Percentiles rank a stretch among this genome's conserved stretches.
Evolutionary conservation across 768 basidiomycete species (phyloP).

Genomic region (Phylloporus sp.): DNA sequence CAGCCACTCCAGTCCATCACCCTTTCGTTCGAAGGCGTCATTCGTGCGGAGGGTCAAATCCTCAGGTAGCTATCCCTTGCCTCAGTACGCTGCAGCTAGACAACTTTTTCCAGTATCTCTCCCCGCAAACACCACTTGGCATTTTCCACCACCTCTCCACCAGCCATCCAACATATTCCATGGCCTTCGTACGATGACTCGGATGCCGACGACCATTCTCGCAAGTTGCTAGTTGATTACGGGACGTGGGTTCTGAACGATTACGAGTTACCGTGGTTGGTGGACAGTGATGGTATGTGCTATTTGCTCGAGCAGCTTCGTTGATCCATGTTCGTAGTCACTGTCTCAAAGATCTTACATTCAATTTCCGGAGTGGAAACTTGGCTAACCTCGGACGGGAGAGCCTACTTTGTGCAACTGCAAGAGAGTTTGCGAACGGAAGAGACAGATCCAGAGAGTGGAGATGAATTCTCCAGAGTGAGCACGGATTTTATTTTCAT

Average conservation of each 20-base stretch:
- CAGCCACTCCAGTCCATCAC: conserved; percentile 62
- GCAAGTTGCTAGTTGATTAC: conserved; percentile 41
- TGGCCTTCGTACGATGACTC: conserved; percentile 61
- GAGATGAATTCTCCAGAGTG: conserved; percentile 52
- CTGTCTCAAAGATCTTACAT: conserved; percentile 59
- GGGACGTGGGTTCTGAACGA: conserved; percentile 72
- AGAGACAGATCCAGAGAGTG: conserved; percentile 18
- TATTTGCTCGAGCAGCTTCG: not conserved
- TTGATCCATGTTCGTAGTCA: conserved; percentile 40
- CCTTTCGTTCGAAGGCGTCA: conserved; percentile 76
- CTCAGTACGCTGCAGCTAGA: not conserved
- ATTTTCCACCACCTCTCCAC: conserved; percentile 72
- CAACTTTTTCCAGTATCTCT: conserved; percentile 52
- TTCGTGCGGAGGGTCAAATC: conserved; percentile 71
- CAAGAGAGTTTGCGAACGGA: conserved; percentile 35
- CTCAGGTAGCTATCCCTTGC: conserved; percentile 48
- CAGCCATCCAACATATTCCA: conserved; percentile 78
- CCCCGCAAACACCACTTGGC: conserved; percentile 65
- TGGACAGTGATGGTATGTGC: conserved; percentile 64
- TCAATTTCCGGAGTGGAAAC: conserved; percentile 63
- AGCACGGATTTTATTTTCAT: conserved; percentile 9
- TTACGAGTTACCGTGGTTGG: conserved; percentile 67
- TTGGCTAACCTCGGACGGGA: conserved; percentile 84
- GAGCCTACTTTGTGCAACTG: conserved; percentile 74
- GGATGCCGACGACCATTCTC: conserved; percentile 34